phyloP scores from a whole-genome alignment of 805 yeast genomes.

The Priceomyces melissophilus region DNA sequence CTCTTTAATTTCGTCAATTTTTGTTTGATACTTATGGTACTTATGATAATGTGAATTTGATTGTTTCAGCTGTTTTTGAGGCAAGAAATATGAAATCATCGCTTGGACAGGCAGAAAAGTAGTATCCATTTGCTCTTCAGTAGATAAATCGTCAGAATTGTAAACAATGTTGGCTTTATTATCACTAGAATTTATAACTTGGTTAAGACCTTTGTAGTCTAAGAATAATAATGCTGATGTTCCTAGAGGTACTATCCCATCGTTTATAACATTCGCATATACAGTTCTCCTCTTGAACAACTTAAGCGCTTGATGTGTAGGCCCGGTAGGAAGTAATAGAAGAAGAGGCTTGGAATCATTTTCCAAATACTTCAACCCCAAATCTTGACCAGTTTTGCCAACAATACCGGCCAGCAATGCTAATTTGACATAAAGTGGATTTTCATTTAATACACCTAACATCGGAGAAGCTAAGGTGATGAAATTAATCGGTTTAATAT shows the following conservation, averaged over 20 bases:
- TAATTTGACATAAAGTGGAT: constrained; percentile 78
- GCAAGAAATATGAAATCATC: constrained; percentile 37
- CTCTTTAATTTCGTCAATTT: constrained; percentile 9
- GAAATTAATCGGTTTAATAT: constrained; percentile 70
- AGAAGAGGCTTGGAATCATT: constrained; percentile 59
- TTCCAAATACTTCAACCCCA: constrained; percentile 57
- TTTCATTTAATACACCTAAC: constrained; percentile 83
- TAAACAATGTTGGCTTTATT: constrained; percentile 12
- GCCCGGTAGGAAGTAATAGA: constrained; percentile 70
- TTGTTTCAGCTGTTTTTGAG: constrained; percentile 31
- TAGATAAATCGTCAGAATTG: constrained; percentile 11
- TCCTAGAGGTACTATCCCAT: constrained; percentile 93
- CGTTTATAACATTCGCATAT: constrained; percentile 87
- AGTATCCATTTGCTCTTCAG: constrained; percentile 11
- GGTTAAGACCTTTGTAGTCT: constrained; percentile 68
- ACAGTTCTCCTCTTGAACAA: constrained; percentile 68
- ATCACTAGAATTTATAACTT: constrained; percentile 16
- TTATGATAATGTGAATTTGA: constrained; percentile 6
- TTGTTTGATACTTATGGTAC: constrained; percentile 20
- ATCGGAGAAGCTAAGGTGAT: constrained; percentile 85
- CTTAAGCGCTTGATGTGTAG: constrained; percentile 62
- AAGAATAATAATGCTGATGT: constrained; percentile 82
- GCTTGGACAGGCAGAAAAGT: constrained; percentile 32
- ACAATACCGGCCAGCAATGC: constrained; percentile 84
- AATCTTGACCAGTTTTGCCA: constrained; percentile 91